Conservation (phyloP, 2,329 filamentous ascomycete species). For the Capronia americana region DNA sequence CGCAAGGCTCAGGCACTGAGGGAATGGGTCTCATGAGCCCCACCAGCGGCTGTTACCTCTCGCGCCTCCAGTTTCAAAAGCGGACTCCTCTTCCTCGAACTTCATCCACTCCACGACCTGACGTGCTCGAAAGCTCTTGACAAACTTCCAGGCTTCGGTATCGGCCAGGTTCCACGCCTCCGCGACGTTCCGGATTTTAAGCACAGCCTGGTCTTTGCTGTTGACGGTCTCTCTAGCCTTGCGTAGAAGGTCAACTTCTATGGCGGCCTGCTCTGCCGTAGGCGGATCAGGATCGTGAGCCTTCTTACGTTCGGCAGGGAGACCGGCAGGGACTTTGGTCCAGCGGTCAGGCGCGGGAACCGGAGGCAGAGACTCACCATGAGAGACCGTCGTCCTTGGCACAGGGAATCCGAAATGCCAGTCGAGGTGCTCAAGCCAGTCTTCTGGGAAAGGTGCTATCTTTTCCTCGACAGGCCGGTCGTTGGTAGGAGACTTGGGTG, state of each 20-base stretch:
- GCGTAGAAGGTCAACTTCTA: constrained; percentile 57
- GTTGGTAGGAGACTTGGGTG: constrained; percentile 41
- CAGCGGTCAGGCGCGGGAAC: constrained; percentile 65
- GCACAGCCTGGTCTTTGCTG: constrained; percentile 47
- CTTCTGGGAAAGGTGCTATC: constrained; percentile 54
- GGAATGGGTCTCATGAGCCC: constrained; percentile 18
- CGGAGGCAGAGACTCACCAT: constrained; percentile 63
- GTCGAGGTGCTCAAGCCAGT: constrained; percentile 69
- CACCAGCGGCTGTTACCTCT: constrained; percentile 35
- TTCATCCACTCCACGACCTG: constrained; percentile 61
- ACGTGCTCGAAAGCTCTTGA: constrained; percentile 64
- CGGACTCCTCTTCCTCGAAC: constrained; percentile 65
- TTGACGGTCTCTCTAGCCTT: constrained; percentile 56
- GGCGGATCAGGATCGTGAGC: constrained; percentile 48
- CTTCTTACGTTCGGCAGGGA: constrained; percentile 47
- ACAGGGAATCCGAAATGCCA: constrained; percentile 90
- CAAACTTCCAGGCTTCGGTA: constrained; percentile 69
- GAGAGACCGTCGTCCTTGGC: constrained; percentile 60
- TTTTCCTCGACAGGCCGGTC: constrained; percentile 38
- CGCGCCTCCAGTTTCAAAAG: constrained; percentile 24
- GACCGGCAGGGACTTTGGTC: constrained; percentile 51
- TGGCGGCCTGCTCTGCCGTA: constrained; percentile 46
- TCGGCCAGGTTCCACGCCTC: constrained; percentile 67
- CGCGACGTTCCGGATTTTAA: constrained; percentile 52
- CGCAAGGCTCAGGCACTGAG: not conserved